Percentiles rank a stretch among this genome's conserved stretches.
phyloP scores from a whole-genome alignment of 177 flowering plant genomes.

The Vitis hybrid region DNA sequence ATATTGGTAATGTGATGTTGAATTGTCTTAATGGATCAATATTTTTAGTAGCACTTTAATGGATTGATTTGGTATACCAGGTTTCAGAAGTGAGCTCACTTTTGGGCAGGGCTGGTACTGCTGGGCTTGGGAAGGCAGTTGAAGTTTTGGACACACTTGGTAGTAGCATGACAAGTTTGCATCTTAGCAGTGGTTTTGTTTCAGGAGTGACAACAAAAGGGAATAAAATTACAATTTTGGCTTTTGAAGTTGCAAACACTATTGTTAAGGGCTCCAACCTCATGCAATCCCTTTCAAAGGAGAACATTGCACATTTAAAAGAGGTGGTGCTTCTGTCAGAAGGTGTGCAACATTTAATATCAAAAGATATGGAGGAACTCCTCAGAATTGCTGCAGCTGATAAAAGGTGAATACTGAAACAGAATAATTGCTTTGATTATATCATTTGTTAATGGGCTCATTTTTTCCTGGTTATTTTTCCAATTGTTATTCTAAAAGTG shows the following conservation, averaged over 20 bases:
- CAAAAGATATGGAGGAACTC: constrained; percentile 78
- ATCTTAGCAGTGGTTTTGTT: constrained; percentile 66
- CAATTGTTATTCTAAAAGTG: background rate
- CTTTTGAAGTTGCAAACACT: constrained; percentile 96
- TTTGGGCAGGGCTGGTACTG: constrained; percentile 85
- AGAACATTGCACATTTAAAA: constrained; percentile 69
- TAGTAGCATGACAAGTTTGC: constrained; percentile 88
- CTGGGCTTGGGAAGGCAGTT: constrained; percentile 83
- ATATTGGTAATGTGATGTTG: background rate
- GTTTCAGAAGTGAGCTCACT: constrained; percentile 81
- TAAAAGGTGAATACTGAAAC: constrained; percentile 60
- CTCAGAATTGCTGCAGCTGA: constrained; percentile 84
- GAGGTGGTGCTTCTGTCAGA: constrained; percentile 81
- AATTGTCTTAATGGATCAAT: background rate
- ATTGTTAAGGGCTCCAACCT: constrained; percentile 86
- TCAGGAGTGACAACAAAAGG: constrained; percentile 77
- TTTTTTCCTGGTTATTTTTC: background rate
- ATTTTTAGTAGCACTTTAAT: background rate
- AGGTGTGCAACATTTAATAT: constrained; percentile 76
- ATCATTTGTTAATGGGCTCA: background rate
- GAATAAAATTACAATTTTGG: constrained; percentile 74
- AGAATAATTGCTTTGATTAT: constrained; percentile 4
- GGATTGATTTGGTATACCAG: constrained; percentile 28
- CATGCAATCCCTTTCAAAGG: constrained; percentile 85
- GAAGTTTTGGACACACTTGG: constrained; percentile 96